Percentiles rank a stretch among this genome's conserved stretches.
phyloP scores from a whole-genome alignment of 345 rosid genomes.

The Kernera saxatilis region DNA sequence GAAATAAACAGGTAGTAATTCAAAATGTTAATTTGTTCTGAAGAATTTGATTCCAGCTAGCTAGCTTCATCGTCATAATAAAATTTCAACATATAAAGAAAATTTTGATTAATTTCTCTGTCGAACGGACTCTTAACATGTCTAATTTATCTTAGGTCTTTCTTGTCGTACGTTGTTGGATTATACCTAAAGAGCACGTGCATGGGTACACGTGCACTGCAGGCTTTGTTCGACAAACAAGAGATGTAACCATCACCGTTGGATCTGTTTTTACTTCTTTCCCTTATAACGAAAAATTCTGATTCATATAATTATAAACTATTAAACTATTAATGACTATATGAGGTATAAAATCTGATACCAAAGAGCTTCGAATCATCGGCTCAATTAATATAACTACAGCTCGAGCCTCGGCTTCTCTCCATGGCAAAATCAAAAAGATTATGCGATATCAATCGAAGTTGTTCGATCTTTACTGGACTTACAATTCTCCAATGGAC shows the following conservation, averaged over 20 bases:
- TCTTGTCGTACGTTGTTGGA: conserved; percentile 66
- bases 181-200: conserved; percentile 56
- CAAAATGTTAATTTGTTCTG: background rate
- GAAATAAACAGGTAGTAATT: background rate
- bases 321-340: no score
- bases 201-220: conserved; percentile 44
- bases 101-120: conserved; percentile 16
- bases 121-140: conserved; percentile 43
- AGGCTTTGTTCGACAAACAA: conserved; percentile 32
- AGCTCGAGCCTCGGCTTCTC: no score
- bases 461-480: no score
- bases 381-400: no score
- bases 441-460: no score
- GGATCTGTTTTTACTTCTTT: conserved; percentile 19
- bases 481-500: no score
- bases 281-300: background rate
- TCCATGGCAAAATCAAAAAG: no score
- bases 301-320: background rate
- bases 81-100: background rate
- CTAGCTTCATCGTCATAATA: background rate
- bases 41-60: background rate
- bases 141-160: conserved; percentile 7
- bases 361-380: no score
- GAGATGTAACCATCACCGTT: conserved; percentile 25
- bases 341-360: no score